Conservation (phyloP, 2,329 filamentous ascomycete genomes). For the Cytospora piceae region DNA sequence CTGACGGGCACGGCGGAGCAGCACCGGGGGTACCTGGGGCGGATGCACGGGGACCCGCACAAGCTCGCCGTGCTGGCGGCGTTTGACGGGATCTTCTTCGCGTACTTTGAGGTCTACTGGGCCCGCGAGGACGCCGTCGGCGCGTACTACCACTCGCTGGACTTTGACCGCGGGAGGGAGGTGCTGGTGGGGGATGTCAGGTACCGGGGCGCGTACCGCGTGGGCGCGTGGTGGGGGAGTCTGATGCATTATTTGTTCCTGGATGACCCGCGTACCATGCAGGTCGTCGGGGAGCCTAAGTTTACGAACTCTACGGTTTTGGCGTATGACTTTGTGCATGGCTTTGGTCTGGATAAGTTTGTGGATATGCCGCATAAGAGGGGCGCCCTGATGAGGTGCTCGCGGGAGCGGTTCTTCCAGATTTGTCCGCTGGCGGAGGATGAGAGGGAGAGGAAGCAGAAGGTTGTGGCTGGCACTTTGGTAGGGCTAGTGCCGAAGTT, state of each 20-base stretch:
- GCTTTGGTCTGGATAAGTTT: constrained; percentile 72
- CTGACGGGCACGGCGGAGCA: constrained; percentile 76
- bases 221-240: constrained; percentile 64
- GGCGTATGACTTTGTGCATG: constrained; percentile 75
- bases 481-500: constrained; percentile 59
- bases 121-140: constrained; percentile 63
- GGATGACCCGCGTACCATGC: constrained; percentile 61
- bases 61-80: constrained; percentile 70
- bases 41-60: constrained; percentile 72
- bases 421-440: constrained; percentile 59
- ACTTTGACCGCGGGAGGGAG: constrained; percentile 63
- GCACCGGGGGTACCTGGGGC: constrained; percentile 71
- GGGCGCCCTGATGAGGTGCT: constrained; percentile 67
- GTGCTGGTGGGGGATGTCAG: constrained; percentile 61
- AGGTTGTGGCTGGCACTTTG: constrained; percentile 57
- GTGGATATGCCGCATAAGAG: constrained; percentile 75
- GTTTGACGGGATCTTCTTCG: constrained; percentile 72
- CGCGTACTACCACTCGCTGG: constrained; percentile 57
- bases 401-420: constrained; percentile 71
- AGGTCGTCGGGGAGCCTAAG: constrained; percentile 71
- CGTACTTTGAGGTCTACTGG: constrained; percentile 84
- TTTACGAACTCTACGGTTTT: constrained; percentile 71
- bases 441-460: constrained; percentile 46
- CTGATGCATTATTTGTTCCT: constrained; percentile 67
- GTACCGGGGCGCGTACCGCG: constrained; percentile 63